phyloP scores from a whole-genome alignment of 202 grass and related monocot species.

The Bolboschoenoplectus hybrid region DNA sequence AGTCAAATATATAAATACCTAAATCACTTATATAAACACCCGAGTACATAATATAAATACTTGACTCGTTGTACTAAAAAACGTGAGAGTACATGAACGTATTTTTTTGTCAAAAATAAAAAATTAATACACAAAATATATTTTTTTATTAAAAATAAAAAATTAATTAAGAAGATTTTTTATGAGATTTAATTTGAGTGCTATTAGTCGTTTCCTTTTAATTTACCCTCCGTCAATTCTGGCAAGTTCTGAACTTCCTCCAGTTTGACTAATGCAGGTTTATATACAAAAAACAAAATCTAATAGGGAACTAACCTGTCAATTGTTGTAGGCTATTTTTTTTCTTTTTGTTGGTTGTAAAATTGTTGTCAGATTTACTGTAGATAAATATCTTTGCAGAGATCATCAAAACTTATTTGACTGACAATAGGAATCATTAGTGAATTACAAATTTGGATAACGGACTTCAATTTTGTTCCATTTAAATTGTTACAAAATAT shows the following conservation, averaged over 20 bases:
- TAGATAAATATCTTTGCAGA: neutral
- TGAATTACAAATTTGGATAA: neutral
- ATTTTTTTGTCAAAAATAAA: too few species aligned
- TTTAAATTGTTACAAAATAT: neutral
- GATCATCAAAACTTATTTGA: neutral
- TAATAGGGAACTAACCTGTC: neutral
- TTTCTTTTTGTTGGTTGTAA: neutral
- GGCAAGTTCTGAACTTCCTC: conserved; percentile 7
- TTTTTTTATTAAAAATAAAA: too few species aligned
- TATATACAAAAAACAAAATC: neutral
- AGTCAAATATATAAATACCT: too few species aligned
- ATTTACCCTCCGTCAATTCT: conserved; percentile 1
- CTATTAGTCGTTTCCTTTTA: neutral
- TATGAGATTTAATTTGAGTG: too few species aligned
- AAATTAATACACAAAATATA: too few species aligned
- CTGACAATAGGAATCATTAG: neutral
- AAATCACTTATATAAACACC: too few species aligned
- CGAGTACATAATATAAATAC: too few species aligned
- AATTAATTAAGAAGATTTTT: too few species aligned
- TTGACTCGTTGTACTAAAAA: too few species aligned
- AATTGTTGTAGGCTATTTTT: neutral
- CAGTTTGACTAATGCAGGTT: neutral
- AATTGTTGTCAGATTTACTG: neutral
- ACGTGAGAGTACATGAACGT: too few species aligned
- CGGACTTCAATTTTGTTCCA: neutral